Conservation (phyloP, 2,329 filamentous ascomycete genomes). For the Clarireedia sp. region DNA sequence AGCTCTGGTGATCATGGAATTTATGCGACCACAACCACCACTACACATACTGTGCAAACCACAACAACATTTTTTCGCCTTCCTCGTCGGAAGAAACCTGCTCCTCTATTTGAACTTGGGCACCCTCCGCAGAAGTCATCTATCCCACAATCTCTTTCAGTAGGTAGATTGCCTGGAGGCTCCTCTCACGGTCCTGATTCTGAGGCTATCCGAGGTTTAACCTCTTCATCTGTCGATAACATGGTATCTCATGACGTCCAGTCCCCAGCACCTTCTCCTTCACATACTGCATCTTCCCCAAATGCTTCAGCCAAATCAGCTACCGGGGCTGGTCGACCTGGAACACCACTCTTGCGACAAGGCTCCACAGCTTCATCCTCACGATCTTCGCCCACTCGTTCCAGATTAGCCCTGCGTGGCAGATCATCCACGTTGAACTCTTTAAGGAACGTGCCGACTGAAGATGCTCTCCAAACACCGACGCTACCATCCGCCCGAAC, state of each 20-base stretch:
- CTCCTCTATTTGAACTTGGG: constrained; percentile 77
- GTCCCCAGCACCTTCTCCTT: constrained; percentile 25
- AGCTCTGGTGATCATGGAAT: constrained; percentile 63
- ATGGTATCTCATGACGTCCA: constrained; percentile 14
- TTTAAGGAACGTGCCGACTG: constrained; percentile 61
- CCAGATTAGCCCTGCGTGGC: constrained; percentile 54
- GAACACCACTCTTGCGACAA: constrained; percentile 44
- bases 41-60: constrained; percentile 54
- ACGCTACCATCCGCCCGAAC: constrained; percentile 50
- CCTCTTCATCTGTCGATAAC: constrained; percentile 23
- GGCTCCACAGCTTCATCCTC: constrained; percentile 52
- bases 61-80: constrained; percentile 75
- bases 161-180: constrained; percentile 37
- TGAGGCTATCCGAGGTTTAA: constrained; percentile 34
- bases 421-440: constrained; percentile 90
- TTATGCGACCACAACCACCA: constrained; percentile 50
- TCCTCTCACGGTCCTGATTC: constrained; percentile 30
- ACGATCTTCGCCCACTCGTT: constrained; percentile 61
- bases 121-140: constrained; percentile 74
- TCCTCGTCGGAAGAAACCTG: constrained; percentile 65
- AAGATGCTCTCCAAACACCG: constrained; percentile 60
- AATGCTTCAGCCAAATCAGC: constrained; percentile 21
- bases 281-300: constrained; percentile 7
- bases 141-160: constrained; percentile 30
- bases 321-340: constrained; percentile 31